phyloP scores from a whole-genome alignment of 805 yeast genomes.

The Lipomyces chichibuensis region DNA sequence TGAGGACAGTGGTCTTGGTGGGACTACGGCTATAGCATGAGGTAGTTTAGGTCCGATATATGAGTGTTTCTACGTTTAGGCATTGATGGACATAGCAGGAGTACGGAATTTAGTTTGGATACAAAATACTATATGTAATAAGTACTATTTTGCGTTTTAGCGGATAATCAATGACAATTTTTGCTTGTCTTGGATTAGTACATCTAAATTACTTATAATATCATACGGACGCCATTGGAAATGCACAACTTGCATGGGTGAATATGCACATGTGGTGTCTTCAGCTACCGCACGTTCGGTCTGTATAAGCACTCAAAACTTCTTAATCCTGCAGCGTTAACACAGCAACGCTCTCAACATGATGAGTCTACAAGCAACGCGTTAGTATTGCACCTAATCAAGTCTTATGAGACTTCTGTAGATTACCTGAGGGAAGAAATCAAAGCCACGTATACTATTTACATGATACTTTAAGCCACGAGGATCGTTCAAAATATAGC shows the following conservation, averaged over 20 bases:
- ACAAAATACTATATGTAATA: neutral
- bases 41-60: neutral
- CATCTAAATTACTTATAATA: neutral
- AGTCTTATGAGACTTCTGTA: neutral
- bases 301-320: too few relatives aligned
- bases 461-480: slow-evolving; percentile 61
- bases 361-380: slow-evolving; percentile 59
- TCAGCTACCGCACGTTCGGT: too few relatives aligned
- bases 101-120: neutral
- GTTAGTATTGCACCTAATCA: neutral
- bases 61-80: neutral
- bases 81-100: neutral
- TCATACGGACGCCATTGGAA: neutral
- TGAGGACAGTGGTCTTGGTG: slow-evolving; percentile 26
- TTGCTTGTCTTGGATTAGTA: neutral
- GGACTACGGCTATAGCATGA: neutral
- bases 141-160: neutral
- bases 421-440: slow-evolving; percentile 79
- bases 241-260: too few relatives aligned
- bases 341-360: slow-evolving; percentile 86
- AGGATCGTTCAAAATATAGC: slow-evolving; percentile 73
- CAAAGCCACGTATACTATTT: slow-evolving; percentile 89
- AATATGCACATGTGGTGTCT: too few relatives aligned
- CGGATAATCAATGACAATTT: neutral
- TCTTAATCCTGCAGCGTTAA: slow-evolving; percentile 42